Evolutionary conservation across 768 basidiomycete species (phyloP).

Genomic region (Austroboletus eburneus): DNA sequence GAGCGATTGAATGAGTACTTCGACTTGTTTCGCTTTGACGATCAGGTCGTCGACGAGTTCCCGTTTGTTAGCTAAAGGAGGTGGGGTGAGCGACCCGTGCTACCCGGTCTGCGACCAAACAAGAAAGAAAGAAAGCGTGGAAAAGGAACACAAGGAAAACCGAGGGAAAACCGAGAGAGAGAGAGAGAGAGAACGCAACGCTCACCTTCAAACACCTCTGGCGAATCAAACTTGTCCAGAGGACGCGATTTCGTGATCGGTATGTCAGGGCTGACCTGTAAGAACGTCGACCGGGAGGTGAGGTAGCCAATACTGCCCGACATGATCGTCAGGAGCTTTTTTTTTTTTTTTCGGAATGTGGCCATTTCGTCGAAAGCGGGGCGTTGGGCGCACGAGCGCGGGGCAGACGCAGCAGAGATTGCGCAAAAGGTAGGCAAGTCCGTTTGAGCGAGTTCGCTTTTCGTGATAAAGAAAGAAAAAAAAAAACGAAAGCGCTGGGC

Average conservation of each 20-base stretch:
- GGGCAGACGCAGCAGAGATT: too few species aligned
- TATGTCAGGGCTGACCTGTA: slow-evolving; percentile 71
- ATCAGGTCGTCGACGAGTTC: slow-evolving; percentile 83
- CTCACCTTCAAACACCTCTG: slow-evolving; percentile 73
- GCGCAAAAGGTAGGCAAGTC: too few species aligned
- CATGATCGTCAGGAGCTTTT: slow-evolving; percentile 84
- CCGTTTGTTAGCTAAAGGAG: slow-evolving; percentile 76
- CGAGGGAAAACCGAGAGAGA: too few species aligned
- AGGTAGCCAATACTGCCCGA: slow-evolving; percentile 78
- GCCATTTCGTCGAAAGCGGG: too few species aligned
- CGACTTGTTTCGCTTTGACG: slow-evolving; percentile 84
- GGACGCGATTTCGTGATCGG: slow-evolving; percentile 82
- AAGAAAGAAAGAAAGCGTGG: background rate
- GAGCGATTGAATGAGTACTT: slow-evolving; percentile 75
- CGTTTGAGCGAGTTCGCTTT: too few species aligned
- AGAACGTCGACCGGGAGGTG: slow-evolving; percentile 68
- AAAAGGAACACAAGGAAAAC: background rate
- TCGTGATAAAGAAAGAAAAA: too few species aligned
- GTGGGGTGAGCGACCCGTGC: too few species aligned
- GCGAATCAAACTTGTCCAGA: slow-evolving; percentile 64
- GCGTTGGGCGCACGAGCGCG: too few species aligned
- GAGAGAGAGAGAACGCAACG: background rate
- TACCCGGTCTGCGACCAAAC: too few species aligned
- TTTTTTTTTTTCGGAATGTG: too few species aligned
- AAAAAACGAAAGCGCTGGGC: background rate